Percentiles rank a stretch among this genome's conserved stretches.
Conservation (phyloP, 2,329 filamentous ascomycete species). For the Pestalotiopsis sp. region DNA sequence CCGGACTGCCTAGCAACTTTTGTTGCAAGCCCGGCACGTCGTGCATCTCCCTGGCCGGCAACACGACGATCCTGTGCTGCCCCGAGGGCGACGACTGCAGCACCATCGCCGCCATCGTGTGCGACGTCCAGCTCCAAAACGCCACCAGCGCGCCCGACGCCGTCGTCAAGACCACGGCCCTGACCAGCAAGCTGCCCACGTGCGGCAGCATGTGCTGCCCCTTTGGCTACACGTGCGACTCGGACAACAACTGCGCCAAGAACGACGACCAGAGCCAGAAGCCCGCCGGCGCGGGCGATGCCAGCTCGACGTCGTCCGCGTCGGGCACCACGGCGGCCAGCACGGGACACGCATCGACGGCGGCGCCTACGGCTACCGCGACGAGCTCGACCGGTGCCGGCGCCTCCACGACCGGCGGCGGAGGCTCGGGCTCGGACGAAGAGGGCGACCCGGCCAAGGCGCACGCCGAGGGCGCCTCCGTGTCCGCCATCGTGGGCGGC, state of each 20-base stretch:
- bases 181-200: conserved; percentile 54
- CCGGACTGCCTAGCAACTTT: conserved; percentile 63
- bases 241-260: conserved; percentile 51
- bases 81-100: conserved; percentile 60
- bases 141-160: conserved; percentile 57
- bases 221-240: conserved; percentile 68
- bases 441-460: background rate
- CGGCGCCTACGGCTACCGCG: background rate
- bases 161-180: conserved; percentile 67
- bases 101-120: conserved; percentile 66
- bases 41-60: conserved; percentile 65
- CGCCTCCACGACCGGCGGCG: background rate
- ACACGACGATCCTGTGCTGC: conserved; percentile 73
- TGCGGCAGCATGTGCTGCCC: conserved; percentile 74
- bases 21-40: conserved; percentile 61
- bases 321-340: background rate
- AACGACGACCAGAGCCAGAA: conserved; percentile 51
- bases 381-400: background rate
- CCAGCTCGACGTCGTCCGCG: conserved; percentile 13
- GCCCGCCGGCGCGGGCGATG: conserved; percentile 17
- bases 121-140: conserved; percentile 65
- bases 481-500: conserved; percentile 3
- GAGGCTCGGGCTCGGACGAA: background rate
- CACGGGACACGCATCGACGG: conserved; percentile 1
- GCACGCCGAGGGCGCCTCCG: conserved; percentile 1